Percentiles rank a stretch among this genome's conserved stretches.
phyloP scores from a whole-genome alignment of 306 rosid species.

The Fragaria ananassa region DNA sequence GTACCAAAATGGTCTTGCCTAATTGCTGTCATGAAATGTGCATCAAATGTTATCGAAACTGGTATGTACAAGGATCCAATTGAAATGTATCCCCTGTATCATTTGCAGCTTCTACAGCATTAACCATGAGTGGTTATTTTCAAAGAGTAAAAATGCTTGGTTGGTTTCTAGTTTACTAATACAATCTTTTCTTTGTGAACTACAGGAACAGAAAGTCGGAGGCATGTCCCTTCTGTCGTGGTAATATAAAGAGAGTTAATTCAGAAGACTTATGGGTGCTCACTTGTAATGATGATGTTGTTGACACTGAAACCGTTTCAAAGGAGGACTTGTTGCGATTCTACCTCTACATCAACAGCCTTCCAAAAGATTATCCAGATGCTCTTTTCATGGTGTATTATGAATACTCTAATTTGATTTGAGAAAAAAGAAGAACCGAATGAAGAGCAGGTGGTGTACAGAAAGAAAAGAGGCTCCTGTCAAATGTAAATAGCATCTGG shows the following conservation, averaged over 20 bases:
- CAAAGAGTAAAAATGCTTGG: not conserved
- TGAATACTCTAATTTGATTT: constrained; percentile 66
- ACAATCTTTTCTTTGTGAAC: constrained; percentile 10
- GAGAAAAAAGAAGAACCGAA: constrained; percentile 25
- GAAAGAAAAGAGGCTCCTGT: constrained; percentile 42
- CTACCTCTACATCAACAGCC: constrained; percentile 79
- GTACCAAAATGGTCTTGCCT: constrained; percentile 91
- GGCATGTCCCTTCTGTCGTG: constrained; percentile 96
- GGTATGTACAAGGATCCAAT: constrained; percentile 44
- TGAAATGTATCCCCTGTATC: not conserved
- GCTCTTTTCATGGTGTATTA: constrained; percentile 86
- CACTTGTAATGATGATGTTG: constrained; percentile 80
- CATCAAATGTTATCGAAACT: constrained; percentile 94
- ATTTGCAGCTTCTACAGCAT: not conserved
- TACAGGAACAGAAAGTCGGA: constrained; percentile 76
- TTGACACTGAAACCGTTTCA: constrained; percentile 77
- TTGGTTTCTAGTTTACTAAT: not conserved
- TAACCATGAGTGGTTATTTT: constrained; percentile 10
- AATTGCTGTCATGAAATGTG: constrained; percentile 97
- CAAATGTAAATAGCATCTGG: constrained; percentile 75
- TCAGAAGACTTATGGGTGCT: constrained; percentile 97
- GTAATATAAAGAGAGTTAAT: constrained; percentile 85
- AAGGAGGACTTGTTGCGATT: constrained; percentile 76
- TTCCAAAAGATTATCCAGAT: constrained; percentile 88
- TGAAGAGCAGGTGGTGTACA: constrained; percentile 45